These are phyloP conservation scores for Rubia yunnanensis DNA, from an alignment of 257 asterid species.

Conservation along the genomic window DNA sequence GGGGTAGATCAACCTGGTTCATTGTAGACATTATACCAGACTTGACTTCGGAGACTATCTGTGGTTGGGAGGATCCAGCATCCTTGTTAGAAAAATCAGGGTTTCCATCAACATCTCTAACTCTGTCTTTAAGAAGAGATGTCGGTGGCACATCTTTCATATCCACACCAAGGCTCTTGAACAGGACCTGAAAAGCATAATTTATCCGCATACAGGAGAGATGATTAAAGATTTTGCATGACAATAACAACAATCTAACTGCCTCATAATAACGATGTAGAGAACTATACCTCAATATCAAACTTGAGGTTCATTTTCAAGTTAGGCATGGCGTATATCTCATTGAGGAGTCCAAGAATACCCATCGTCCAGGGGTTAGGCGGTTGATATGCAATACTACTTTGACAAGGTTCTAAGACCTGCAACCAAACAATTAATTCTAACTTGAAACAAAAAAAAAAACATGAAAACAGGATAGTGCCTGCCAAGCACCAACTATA, in stretches of 20 bases:
- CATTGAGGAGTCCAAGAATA: constrained; percentile 83
- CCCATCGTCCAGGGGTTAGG: constrained; percentile 99
- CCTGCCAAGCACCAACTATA: constrained; percentile 16
- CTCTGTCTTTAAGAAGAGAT: constrained; percentile 72
- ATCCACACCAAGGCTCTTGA: constrained; percentile 86
- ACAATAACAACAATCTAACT: not conserved
- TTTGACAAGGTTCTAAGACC: constrained; percentile 88
- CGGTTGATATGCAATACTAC: constrained; percentile 90
- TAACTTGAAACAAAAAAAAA: not conserved
- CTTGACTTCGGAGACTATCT: constrained; percentile 51
- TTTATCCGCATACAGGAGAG: constrained; percentile 2
- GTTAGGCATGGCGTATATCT: constrained; percentile 94
- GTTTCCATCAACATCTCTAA: constrained; percentile 86
- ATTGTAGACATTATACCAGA: constrained; percentile 52
- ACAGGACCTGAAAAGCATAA: constrained; percentile 60
- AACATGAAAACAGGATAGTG: not conserved
- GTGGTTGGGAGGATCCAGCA: constrained; percentile 61
- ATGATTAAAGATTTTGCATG: not conserved
- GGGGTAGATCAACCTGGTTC: constrained; percentile 69
- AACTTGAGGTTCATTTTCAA: constrained; percentile 95
- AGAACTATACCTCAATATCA: constrained; percentile 75
- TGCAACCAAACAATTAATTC: constrained; percentile 23
- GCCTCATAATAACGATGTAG: not conserved
- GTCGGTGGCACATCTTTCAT: constrained; percentile 79
- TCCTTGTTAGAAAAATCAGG: constrained; percentile 98